Conservation (phyloP, 2,329 filamentous ascomycete species). For the Pseudocercospora ulei region DNA sequence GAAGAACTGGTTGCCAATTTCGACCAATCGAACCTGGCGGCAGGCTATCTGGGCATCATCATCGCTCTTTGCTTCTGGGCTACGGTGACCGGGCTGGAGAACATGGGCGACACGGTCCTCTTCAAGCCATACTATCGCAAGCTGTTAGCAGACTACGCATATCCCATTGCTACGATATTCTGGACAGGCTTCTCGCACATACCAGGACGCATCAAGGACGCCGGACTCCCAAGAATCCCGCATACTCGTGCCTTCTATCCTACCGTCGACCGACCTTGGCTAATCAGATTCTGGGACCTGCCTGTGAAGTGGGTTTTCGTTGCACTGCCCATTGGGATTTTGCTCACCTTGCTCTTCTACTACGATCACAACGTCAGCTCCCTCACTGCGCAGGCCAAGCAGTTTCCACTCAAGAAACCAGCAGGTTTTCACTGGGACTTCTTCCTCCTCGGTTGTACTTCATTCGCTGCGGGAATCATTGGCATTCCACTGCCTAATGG, state of each 20-base stretch:
- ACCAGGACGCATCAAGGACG: slow-evolving; percentile 39
- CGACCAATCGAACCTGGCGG: slow-evolving; percentile 34
- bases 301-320: slow-evolving; percentile 47
- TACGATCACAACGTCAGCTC: slow-evolving; percentile 50
- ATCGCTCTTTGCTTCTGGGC: slow-evolving; percentile 47
- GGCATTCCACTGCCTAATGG: slow-evolving; percentile 51
- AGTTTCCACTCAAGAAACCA: slow-evolving; percentile 49
- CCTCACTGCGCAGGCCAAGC: slow-evolving; percentile 48
- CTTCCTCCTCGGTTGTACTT: slow-evolving; percentile 49
- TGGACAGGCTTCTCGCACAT: slow-evolving; percentile 49
- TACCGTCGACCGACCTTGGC: slow-evolving; percentile 40
- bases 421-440: slow-evolving; percentile 55
- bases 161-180: slow-evolving; percentile 45
- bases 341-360: slow-evolving; percentile 48
- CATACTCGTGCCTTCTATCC: slow-evolving; percentile 42
- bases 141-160: slow-evolving; percentile 47
- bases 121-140: slow-evolving; percentile 41
- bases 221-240: slow-evolving; percentile 39
- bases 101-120: slow-evolving; percentile 40
- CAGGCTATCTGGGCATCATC: slow-evolving; percentile 44
- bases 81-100: slow-evolving; percentile 45
- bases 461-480: slow-evolving; percentile 48
- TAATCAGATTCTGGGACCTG: slow-evolving; percentile 48
- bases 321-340: slow-evolving; percentile 46
- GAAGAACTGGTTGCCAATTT: slow-evolving; percentile 49